Evolutionary conservation across 495 filamentous ascomycete species (phyloP).

Genomic region (Penicillium steckii): DNA sequence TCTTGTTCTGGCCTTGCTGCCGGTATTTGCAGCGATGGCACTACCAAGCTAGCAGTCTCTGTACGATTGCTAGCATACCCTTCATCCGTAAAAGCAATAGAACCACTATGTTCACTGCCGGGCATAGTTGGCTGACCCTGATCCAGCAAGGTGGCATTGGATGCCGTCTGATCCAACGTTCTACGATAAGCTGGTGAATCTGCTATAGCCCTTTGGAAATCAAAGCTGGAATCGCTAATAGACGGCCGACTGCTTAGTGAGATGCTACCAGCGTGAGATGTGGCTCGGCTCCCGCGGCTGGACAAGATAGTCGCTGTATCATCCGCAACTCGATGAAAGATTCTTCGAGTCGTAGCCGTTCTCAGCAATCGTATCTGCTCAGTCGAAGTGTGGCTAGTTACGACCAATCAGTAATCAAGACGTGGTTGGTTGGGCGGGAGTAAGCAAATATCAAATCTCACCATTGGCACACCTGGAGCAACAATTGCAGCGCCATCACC

Average conservation of each 20-base stretch:
- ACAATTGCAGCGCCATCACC: constrained; percentile 40
- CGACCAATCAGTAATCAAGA: background rate
- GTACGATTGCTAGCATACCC: background rate
- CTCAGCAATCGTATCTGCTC: constrained; percentile 37
- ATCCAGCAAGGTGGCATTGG: background rate
- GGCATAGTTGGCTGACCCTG: background rate
- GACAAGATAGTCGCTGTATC: constrained; percentile 41
- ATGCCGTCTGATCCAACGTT: background rate
- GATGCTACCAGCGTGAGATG: constrained; percentile 25
- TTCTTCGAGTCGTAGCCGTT: constrained; percentile 31
- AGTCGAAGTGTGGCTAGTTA: constrained; percentile 28
- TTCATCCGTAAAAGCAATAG: background rate
- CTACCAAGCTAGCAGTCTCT: constrained; percentile 13
- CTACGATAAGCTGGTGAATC: background rate
- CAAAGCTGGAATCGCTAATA: background rate
- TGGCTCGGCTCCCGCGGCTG: constrained; percentile 20
- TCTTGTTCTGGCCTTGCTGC: constrained; percentile 9
- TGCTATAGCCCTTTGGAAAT: background rate
- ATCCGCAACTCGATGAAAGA: constrained; percentile 40
- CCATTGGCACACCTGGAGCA: constrained; percentile 47
- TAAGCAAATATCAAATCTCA: constrained; percentile 15
- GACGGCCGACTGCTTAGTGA: constrained; percentile 23
- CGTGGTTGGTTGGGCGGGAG: background rate
- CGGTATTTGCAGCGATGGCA: constrained; percentile 6
- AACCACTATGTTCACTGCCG: background rate